Conservation (phyloP, 345 rosid genomes). For the Eucalyptus camaldulensis region DNA sequence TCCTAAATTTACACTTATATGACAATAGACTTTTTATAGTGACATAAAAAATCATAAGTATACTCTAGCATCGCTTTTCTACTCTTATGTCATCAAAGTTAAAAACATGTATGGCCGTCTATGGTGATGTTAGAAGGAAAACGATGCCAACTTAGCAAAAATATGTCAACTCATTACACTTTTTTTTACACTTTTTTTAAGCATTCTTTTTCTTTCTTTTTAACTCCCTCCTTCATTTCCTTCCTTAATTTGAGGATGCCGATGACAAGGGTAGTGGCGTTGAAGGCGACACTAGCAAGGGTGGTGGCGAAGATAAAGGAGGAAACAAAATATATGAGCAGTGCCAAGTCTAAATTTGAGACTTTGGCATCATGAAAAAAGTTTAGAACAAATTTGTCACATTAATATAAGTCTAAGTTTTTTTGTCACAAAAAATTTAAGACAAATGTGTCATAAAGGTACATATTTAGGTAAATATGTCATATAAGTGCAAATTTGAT, state of each 20-base stretch:
- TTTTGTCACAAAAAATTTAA: not conserved
- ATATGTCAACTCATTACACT: not conserved
- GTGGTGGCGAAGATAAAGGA: not conserved
- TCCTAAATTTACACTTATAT: no score
- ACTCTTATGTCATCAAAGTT: no score
- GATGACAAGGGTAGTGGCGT: rapidly evolving
- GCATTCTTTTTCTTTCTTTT: not conserved
- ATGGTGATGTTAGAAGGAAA: no score
- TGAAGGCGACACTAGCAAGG: rapidly evolving
- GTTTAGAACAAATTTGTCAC: no score
- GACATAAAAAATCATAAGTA: no score
- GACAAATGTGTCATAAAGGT: not conserved
- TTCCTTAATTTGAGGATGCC: not conserved
- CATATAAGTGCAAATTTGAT: no score
- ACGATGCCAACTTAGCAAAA: no score
- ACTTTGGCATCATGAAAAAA: not conserved
- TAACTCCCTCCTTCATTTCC: not conserved
- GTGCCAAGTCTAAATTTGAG: not conserved
- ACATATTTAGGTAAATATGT: no score
- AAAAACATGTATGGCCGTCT: no score
- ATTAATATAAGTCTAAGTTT: not conserved
- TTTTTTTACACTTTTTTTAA: no score
- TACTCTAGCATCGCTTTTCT: no score
- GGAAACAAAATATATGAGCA: not conserved
- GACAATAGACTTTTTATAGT: no score